A percentile compares a stretch with the other conserved stretches of the same genome.
Evolutionary conservation across 257 asterid genomes (phyloP).

Genomic region (Solanum ossicruentum): DNA sequence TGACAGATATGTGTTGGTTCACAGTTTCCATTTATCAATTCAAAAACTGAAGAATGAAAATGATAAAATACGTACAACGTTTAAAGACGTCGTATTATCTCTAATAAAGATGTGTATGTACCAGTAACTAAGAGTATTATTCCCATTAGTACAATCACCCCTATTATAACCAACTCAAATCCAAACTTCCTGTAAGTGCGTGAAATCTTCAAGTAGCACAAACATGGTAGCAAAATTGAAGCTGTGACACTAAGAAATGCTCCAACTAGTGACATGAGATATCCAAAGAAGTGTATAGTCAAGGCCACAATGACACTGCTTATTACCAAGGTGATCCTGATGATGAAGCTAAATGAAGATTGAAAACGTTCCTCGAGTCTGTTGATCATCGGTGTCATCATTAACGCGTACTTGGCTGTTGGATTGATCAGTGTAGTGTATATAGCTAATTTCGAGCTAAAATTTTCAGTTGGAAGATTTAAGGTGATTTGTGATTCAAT

Average conservation of each 20-base stretch:
- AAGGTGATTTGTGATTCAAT: slow-evolving; percentile 61
- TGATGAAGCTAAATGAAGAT: slow-evolving; percentile 7
- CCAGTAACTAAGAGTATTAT: slow-evolving; percentile 40
- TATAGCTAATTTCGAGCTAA: slow-evolving; percentile 65
- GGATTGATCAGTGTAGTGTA: slow-evolving; percentile 77
- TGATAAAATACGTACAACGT: too few relatives aligned
- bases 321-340: slow-evolving; percentile 18
- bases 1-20: too few relatives aligned
- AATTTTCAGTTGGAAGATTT: slow-evolving; percentile 39
- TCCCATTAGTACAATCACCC: slow-evolving; percentile 43
- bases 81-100: slow-evolving; percentile 16
- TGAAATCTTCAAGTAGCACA: slow-evolving; percentile 75
- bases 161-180: slow-evolving; percentile 17
- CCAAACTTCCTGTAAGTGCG: slow-evolving; percentile 27
- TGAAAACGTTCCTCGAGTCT: slow-evolving; percentile 32
- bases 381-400: slow-evolving; percentile 56
- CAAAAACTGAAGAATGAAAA: too few relatives aligned
- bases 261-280: slow-evolving; percentile 76
- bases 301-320: slow-evolving; percentile 28
- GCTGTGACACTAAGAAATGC: slow-evolving; percentile 64
- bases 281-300: slow-evolving; percentile 53
- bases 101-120: slow-evolving; percentile 42
- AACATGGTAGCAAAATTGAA: slow-evolving; percentile 54
- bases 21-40: too few relatives aligned
- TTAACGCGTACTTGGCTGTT: slow-evolving; percentile 64